These are phyloP conservation scores for Pseudozyma tsukubaensis DNA, from an alignment of 1,284 basidiomycete species.

Conservation along the genomic window DNA sequence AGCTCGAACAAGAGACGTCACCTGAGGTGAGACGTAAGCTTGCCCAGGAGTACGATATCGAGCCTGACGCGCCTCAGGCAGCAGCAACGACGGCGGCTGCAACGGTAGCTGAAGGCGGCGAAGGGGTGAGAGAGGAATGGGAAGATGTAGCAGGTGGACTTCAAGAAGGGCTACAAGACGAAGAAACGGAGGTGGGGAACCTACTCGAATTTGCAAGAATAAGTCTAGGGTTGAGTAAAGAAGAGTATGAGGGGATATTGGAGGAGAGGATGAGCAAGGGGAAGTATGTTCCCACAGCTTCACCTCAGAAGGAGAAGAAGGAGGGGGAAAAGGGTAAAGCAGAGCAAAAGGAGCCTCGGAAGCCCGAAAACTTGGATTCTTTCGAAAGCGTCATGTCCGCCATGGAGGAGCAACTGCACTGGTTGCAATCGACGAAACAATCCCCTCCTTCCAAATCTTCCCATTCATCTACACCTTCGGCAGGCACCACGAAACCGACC, in stretches of 20 bases:
- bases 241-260: constrained; percentile 53
- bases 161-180: constrained; percentile 13
- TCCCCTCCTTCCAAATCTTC: neutral
- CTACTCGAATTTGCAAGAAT: constrained; percentile 54
- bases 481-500: neutral
- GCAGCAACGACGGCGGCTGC: too few species aligned
- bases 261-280: constrained; percentile 37
- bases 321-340: neutral
- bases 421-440: neutral
- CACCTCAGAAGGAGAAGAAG: neutral
- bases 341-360: neutral
- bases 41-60: constrained; percentile 33
- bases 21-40: constrained; percentile 20
- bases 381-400: constrained; percentile 45
- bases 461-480: neutral
- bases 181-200: constrained; percentile 43
- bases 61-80: constrained; percentile 17
- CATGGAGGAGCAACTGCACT: constrained; percentile 33
- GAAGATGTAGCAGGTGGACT: constrained; percentile 14
- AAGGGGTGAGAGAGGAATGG: neutral
- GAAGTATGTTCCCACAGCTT: constrained; percentile 29
- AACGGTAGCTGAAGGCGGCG: neutral
- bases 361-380: constrained; percentile 19
- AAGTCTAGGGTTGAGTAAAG: constrained; percentile 44
- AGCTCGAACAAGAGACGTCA: constrained; percentile 38